phyloP scores from a whole-genome alignment of 768 basidiomycete species.

The Saitozyma podzolica region DNA sequence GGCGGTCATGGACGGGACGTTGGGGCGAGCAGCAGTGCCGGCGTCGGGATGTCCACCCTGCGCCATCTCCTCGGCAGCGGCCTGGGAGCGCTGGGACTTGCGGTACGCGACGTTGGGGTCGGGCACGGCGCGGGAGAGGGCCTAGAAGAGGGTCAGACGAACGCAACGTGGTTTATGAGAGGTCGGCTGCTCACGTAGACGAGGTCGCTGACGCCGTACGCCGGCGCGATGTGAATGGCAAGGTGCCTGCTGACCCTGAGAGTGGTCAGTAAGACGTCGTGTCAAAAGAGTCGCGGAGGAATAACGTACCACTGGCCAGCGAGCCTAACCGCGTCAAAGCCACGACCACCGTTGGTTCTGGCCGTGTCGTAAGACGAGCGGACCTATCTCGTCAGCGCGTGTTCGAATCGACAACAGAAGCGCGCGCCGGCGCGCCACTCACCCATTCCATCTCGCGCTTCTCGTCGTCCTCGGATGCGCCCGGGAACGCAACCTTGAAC shows the following conservation, averaged over 20 bases:
- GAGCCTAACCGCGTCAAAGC: conserved; percentile 69
- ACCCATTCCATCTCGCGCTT: conserved; percentile 76
- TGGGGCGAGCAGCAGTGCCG: conserved; percentile 6
- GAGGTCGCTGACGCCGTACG: conserved; percentile 63
- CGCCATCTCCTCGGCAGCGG: conserved; percentile 44
- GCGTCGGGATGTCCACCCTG: not conserved
- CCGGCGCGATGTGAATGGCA: conserved; percentile 67
- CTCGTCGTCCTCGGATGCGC: conserved; percentile 73
- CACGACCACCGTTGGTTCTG: conserved; percentile 70
- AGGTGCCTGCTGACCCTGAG: conserved; percentile 54
- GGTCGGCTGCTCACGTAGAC: conserved; percentile 45
- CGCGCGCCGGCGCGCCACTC: conserved; percentile 9
- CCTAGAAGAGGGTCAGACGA: conserved; percentile 37
- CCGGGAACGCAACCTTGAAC: conserved; percentile 92
- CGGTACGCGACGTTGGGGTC: conserved; percentile 78
- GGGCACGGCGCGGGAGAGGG: conserved; percentile 70
- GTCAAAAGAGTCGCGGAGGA: not conserved
- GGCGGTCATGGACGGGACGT: conserved; percentile 39
- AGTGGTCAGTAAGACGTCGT: conserved; percentile 5
- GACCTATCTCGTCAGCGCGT: too few species aligned
- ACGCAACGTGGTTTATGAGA: not conserved
- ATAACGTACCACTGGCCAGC: conserved; percentile 73
- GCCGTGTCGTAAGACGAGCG: conserved; percentile 61
- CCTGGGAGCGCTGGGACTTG: conserved; percentile 59
- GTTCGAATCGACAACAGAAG: conserved; percentile 60